Conservation (phyloP, 176 grass and related monocot genomes). For the Rhynchospora tenuis region DNA sequence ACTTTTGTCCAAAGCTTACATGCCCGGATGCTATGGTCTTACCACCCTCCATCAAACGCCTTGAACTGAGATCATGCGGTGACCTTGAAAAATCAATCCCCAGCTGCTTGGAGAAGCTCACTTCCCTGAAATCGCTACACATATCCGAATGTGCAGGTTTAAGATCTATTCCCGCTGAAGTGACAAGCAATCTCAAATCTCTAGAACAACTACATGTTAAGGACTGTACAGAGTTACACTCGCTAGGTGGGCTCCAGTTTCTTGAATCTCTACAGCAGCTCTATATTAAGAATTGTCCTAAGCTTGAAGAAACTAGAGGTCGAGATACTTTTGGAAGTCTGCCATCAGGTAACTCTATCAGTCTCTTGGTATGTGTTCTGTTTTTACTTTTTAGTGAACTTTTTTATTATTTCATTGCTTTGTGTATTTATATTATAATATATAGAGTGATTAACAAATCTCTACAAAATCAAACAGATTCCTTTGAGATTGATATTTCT, state of each 20-base stretch:
- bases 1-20: background rate
- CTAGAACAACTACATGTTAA: background rate
- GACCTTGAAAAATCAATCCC: slow-evolving; percentile 12
- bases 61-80: background rate
- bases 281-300: background rate
- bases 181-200: background rate
- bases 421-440: no score
- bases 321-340: background rate
- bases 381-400: background rate
- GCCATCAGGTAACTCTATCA: background rate
- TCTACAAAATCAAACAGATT: no score
- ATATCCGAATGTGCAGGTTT: background rate
- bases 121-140: background rate
- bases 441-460: no score
- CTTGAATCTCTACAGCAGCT: background rate
- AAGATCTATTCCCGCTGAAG: background rate
- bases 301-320: background rate
- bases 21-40: background rate
- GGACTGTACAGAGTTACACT: background rate
- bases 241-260: background rate
- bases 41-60: slow-evolving; percentile 14
- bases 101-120: slow-evolving; percentile 5
- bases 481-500: no score
- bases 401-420: no score
- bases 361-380: background rate